phyloP scores from a whole-genome alignment of 129 eudicot genomes.

The Artemisia annua region DNA sequence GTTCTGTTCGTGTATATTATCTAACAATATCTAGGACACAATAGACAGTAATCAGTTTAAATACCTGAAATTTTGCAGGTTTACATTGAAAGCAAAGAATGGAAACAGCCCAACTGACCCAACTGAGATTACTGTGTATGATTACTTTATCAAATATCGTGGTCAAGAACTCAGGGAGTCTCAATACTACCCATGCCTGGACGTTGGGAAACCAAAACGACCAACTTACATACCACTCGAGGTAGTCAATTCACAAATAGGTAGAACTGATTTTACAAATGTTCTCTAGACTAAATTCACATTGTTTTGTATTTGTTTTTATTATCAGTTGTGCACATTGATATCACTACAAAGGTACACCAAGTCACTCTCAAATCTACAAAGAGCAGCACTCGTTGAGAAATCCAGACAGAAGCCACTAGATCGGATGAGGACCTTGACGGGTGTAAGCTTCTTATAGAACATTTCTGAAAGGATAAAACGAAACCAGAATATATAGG shows the following conservation, averaged over 20 bases:
- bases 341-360: constrained; percentile 78
- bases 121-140: constrained; percentile 57
- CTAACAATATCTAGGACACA: background rate
- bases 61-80: constrained; percentile 30
- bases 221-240: constrained; percentile 79
- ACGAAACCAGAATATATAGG: background rate
- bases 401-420: constrained; percentile 85
- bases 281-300: background rate
- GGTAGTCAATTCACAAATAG: constrained; percentile 33
- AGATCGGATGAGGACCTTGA: constrained; percentile 65
- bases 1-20: background rate
- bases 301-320: background rate
- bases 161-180: constrained; percentile 38
- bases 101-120: constrained; percentile 37
- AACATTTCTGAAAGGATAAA: background rate
- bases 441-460: constrained; percentile 23
- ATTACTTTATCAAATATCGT: constrained; percentile 59
- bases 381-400: constrained; percentile 69
- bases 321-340: constrained; percentile 53
- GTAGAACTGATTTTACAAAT: background rate
- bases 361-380: constrained; percentile 59
- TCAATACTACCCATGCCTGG: constrained; percentile 70
- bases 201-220: constrained; percentile 79
- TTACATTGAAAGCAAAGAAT: constrained; percentile 44
- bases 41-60: no score